These are phyloP conservation scores for Vitis riparia DNA, from an alignment of 164 flowering plant genomes.

Conservation along the genomic window DNA sequence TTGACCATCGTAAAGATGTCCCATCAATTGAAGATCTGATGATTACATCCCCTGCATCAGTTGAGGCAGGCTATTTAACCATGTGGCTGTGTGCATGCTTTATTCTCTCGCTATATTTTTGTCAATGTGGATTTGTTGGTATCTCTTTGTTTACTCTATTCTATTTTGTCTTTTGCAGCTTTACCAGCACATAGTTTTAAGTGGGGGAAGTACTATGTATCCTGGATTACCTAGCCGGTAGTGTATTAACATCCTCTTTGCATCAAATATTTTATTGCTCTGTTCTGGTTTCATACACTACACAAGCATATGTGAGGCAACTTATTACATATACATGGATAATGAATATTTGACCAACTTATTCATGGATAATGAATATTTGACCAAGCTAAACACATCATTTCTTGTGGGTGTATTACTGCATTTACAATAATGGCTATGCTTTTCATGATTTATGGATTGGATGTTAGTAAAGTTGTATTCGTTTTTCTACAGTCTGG, in stretches of 20 bases:
- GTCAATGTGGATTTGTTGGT: not conserved
- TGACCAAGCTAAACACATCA: not conserved
- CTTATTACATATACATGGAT: too few species aligned
- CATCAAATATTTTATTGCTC: not conserved
- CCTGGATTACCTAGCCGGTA: constrained; percentile 99
- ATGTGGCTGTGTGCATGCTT: not conserved
- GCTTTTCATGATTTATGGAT: not conserved
- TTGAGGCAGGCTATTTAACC: not conserved
- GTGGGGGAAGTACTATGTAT: constrained; percentile 99
- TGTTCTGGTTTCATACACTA: not conserved
- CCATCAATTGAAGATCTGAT: not conserved
- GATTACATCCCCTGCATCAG: not conserved
- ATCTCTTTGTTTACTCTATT: not conserved
- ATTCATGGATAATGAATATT: too few species aligned
- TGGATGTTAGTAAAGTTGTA: not conserved
- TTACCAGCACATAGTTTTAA: constrained; percentile 95
- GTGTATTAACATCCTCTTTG: constrained; percentile 12
- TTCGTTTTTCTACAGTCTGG: constrained; percentile 55
- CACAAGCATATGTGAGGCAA: too few species aligned
- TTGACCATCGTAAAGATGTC: not conserved
- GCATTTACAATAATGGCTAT: not conserved
- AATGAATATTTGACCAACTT: too few species aligned
- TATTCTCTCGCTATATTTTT: not conserved
- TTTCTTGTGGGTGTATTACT: not conserved
- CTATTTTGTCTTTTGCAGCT: constrained; percentile 60